Conservation (phyloP, 1,284 basidiomycete species). For the Coniophora puteana region DNA sequence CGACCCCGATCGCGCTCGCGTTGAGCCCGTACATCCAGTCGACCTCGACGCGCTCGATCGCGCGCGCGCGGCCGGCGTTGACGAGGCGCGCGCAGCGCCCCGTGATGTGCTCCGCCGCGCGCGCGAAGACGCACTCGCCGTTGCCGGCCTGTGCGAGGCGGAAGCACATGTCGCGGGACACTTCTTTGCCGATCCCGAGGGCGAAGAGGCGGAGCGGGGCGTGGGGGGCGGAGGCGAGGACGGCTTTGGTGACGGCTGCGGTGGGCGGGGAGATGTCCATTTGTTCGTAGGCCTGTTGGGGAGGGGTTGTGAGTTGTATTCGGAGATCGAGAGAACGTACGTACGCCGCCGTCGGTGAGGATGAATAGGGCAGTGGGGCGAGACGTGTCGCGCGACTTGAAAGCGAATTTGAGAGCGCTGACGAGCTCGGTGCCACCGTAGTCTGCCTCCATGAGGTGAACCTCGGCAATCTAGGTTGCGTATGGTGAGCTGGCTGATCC, state of each 20-base stretch:
- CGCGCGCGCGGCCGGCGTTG: constrained; percentile 42
- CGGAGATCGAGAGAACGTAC: no score
- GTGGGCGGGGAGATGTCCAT: constrained; percentile 26
- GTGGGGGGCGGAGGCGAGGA: constrained; percentile 17
- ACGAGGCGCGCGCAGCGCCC: constrained; percentile 47
- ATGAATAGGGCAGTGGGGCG: constrained; percentile 46
- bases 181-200: constrained; percentile 49
- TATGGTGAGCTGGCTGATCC: background rate
- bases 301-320: no score
- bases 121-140: constrained; percentile 44
- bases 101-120: constrained; percentile 39
- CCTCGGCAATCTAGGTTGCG: constrained; percentile 19
- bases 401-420: constrained; percentile 29
- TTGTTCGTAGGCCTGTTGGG: no score
- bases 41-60: constrained; percentile 40
- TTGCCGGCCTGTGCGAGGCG: constrained; percentile 47
- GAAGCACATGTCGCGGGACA: constrained; percentile 48
- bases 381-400: constrained; percentile 21
- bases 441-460: constrained; percentile 34
- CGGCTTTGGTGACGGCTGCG: constrained; percentile 25
- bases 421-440: constrained; percentile 44
- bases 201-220: constrained; percentile 46
- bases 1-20: no score
- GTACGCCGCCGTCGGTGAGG: constrained; percentile 52
- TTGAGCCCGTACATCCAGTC: no score